Percentiles rank a stretch among this genome's conserved stretches.
Evolutionary conservation across 306 rosid species (phyloP).

Genomic region (Phaseolus lunatus): DNA sequence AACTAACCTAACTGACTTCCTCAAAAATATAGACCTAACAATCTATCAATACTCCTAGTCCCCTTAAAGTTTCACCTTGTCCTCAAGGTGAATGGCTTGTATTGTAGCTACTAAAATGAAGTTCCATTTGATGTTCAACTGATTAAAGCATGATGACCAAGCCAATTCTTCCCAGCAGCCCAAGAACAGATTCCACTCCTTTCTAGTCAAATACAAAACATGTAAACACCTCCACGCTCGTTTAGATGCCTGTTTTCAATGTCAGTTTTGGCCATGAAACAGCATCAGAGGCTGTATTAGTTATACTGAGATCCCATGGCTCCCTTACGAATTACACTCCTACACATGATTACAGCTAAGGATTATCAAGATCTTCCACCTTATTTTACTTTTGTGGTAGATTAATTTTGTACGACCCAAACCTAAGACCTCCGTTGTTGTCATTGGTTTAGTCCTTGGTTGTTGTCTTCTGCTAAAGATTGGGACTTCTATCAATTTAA

Average conservation of each 20-base stretch:
- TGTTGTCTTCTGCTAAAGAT: too few species aligned
- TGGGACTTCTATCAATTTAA: neutral
- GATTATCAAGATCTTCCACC: too few species aligned
- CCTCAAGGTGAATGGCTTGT: neutral
- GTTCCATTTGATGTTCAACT: neutral
- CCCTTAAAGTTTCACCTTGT: neutral
- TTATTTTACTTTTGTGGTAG: too few species aligned
- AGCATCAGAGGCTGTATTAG: neutral
- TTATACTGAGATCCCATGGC: neutral
- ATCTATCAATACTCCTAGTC: neutral
- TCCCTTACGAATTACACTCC: too few species aligned
- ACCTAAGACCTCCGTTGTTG: neutral
- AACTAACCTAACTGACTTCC: neutral
- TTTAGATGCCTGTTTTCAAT: neutral
- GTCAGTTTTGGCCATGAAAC: neutral
- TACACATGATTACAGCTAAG: too few species aligned
- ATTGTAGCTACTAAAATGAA: neutral
- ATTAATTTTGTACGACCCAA: too few species aligned
- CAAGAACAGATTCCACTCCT: neutral
- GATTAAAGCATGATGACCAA: neutral
- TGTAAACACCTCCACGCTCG: neutral
- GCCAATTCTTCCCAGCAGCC: neutral
- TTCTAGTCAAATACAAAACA: neutral
- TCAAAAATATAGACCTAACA: neutral
- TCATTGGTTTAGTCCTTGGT: neutral